These are phyloP conservation scores for Aspergillus thermomutatus DNA, from an alignment of 2,329 filamentous ascomycete genomes.

Conservation along the genomic window DNA sequence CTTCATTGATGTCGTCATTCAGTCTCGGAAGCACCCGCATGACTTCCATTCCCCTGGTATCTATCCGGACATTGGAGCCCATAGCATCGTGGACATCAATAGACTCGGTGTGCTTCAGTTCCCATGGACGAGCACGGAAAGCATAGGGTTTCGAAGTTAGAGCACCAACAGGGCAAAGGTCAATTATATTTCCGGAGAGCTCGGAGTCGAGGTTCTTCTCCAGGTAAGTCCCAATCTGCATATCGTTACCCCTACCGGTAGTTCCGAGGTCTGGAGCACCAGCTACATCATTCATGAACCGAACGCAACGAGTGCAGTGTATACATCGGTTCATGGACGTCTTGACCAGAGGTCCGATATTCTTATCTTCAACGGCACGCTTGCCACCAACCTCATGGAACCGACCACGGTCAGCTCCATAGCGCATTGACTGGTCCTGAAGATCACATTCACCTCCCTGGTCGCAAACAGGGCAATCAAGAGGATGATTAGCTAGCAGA, in stretches of 20 bases:
- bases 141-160: conserved; percentile 97
- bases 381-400: conserved; percentile 97
- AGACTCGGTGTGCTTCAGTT: conserved; percentile 92
- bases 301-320: conserved; percentile 95
- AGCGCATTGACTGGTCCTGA: conserved; percentile 99
- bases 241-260: conserved; percentile 89
- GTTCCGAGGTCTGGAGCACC: conserved; percentile 94
- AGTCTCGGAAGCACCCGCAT: conserved; percentile 91
- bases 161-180: conserved; percentile 95
- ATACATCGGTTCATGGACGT: conserved; percentile 99
- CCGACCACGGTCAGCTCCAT: conserved; percentile 89
- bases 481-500: conserved; percentile 88
- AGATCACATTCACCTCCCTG: conserved; percentile 99
- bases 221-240: conserved; percentile 97
- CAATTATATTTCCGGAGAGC: conserved; percentile 94
- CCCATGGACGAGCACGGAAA: conserved; percentile 95
- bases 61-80: conserved; percentile 91
- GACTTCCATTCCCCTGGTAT: conserved; percentile 89
- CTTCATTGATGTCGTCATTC: conserved; percentile 98
- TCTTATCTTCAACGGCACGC: conserved; percentile 98
- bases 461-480: conserved; percentile 97
- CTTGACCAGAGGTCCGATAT: conserved; percentile 96
- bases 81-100: conserved; percentile 91
- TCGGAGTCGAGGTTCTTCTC: conserved; percentile 92
- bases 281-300: conserved; percentile 96